Base-by-base conservation (phyloP, 2,329 filamentous ascomycete genomes). In the Nemania sp. region DNA sequence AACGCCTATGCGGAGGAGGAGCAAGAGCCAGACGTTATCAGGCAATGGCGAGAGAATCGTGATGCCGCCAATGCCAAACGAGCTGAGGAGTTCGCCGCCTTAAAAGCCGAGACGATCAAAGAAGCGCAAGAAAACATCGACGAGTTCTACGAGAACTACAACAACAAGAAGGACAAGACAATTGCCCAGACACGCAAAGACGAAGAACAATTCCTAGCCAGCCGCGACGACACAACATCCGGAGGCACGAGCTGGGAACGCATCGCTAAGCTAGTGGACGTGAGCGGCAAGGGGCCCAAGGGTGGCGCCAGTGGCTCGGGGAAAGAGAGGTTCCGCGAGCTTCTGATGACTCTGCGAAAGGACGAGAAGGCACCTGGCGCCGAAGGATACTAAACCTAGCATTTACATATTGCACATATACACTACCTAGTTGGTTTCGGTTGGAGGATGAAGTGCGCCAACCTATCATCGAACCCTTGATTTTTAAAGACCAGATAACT, bases 101-200 rank as follows among this genome's bases (percentile, higher is more conserved):
- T 94, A 83, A 96, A 96, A 79, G 88, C 89, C 70, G 90, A 95
- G 79, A 98, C 94, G 1, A 84, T 98, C 78, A 90, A 93, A 79
- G 93, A 96, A 74, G 96, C 96, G 11, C 93, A 94, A 78, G 88
- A 94, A 79, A 96, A 97, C 80, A 97, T 99, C 72, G 96, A 99
- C 80, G 96, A 98, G 80, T 99, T 98, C 83, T 99, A 99, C 86
- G 94, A 98, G 79, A 98, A 97, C 82, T 99, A 99, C 86, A 98
- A 98, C 85, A 90, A 92, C 81, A 97, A 98, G 85, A 95, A 96
- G 80, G 96, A 99, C 80, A 98, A 98, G 87, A 89, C 88, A 67
- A 91, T 98, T 73, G 86, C 91, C 24, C 93, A 97, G 84, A 96
- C 95, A 64, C 89, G 91, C 76, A 92, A 92, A 80, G 96, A 99